These are phyloP conservation scores for Chamaecrista fasciculata DNA, from an alignment of 306 rosid species.

Conservation along the genomic window DNA sequence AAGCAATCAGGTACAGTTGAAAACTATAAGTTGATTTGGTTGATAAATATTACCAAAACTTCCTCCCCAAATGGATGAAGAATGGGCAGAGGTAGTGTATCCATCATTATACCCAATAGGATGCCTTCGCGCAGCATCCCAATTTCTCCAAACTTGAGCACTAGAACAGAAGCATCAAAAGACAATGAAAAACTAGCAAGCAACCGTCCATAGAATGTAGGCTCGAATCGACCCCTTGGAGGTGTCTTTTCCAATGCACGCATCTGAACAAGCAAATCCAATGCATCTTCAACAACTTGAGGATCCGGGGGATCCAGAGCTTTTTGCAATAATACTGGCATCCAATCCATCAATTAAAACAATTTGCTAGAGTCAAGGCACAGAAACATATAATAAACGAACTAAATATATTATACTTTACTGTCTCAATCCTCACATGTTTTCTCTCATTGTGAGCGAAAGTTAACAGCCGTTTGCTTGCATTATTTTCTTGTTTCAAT, in stretches of 20 bases:
- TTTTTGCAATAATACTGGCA: slow-evolving; percentile 75
- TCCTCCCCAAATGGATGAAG: slow-evolving; percentile 84
- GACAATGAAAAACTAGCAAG: slow-evolving; percentile 79
- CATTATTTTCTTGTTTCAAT: no score
- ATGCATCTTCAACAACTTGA: slow-evolving; percentile 70
- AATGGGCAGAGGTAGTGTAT: slow-evolving; percentile 77
- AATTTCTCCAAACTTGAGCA: slow-evolving; percentile 74
- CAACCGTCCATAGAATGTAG: slow-evolving; percentile 77
- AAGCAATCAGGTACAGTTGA: slow-evolving; percentile 27
- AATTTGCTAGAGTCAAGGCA: slow-evolving; percentile 14
- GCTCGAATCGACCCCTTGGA: slow-evolving; percentile 72
- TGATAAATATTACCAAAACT: slow-evolving; percentile 50
- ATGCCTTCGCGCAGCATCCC: slow-evolving; percentile 91
- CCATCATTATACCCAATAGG: slow-evolving; percentile 78
- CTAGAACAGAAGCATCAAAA: slow-evolving; percentile 71
- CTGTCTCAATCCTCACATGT: slow-evolving; percentile 3
- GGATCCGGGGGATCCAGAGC: slow-evolving; percentile 72
- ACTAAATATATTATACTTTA: slow-evolving; percentile 16
- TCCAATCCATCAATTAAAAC: slow-evolving; percentile 24
- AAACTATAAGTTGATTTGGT: slow-evolving; percentile 23
- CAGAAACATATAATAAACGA: background rate
- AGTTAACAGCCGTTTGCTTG: background rate
- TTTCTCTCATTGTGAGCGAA: background rate
- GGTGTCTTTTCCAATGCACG: slow-evolving; percentile 51
- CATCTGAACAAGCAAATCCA: slow-evolving; percentile 64